Conservation (phyloP, 768 basidiomycete genomes). For the Myochromella boudieri region DNA sequence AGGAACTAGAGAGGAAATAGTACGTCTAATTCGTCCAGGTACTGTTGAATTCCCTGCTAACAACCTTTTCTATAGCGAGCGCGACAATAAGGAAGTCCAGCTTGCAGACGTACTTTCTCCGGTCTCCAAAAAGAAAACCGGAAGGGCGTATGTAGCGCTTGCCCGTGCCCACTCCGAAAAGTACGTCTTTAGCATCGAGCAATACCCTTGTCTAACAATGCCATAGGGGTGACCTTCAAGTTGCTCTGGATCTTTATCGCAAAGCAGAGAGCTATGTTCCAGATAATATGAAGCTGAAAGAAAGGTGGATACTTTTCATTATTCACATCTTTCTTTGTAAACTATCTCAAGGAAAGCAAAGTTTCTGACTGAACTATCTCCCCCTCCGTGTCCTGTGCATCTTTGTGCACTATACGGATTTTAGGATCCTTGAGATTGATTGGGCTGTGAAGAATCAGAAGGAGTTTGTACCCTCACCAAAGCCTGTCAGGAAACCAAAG, state of each 20-base stretch:
- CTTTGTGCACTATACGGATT: conserved; percentile 29
- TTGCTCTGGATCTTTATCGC: conserved; percentile 78
- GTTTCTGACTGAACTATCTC: conserved; percentile 43
- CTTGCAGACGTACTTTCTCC: conserved; percentile 68
- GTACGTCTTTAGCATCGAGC: conserved; percentile 37
- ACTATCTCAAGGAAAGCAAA: conserved; percentile 37
- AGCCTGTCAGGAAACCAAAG: conserved; percentile 39
- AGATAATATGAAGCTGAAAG: conserved; percentile 82
- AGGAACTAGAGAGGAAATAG: conserved; percentile 75
- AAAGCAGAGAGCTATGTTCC: conserved; percentile 83
- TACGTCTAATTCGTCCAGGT: conserved; percentile 34
- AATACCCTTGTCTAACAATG: conserved; percentile 7
- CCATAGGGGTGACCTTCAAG: conserved; percentile 72
- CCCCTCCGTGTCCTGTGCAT: conserved; percentile 26
- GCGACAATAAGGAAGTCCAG: conserved; percentile 58
- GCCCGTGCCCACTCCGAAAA: conserved; percentile 81
- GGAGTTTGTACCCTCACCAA: conserved; percentile 60
- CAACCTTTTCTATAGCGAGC: conserved; percentile 42
- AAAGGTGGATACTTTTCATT: conserved; percentile 82
- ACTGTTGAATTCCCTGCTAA: conserved; percentile 3
- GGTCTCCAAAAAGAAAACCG: conserved; percentile 77
- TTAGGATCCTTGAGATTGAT: conserved; percentile 81
- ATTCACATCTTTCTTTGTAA: conserved; percentile 63
- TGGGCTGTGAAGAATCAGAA: conserved; percentile 68
- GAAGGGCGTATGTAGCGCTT: conserved; percentile 80